Conservation (phyloP, 1,284 basidiomycete species). For the Takashimella koratensis region DNA sequence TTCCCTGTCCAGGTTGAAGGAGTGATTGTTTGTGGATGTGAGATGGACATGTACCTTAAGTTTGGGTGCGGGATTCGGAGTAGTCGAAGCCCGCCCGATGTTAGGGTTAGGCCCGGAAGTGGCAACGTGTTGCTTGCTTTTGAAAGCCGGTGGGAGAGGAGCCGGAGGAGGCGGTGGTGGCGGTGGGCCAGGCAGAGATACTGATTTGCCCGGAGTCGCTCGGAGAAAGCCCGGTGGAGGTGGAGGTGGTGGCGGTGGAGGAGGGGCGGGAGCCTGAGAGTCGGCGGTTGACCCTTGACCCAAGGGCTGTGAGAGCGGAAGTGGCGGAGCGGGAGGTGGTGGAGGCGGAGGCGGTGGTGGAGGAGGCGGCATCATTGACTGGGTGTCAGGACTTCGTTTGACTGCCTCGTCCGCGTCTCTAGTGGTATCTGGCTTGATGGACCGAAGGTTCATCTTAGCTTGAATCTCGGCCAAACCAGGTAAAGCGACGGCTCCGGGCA, state of each 20-base stretch:
- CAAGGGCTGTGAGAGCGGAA: constrained; percentile 4
- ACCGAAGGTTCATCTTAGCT: neutral
- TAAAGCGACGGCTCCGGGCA: neutral
- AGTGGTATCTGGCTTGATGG: too few species aligned
- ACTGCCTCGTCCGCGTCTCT: too few species aligned
- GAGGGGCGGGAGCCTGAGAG: constrained; percentile 9
- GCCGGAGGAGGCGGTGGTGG: constrained; percentile 1
- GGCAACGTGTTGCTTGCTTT: too few species aligned
- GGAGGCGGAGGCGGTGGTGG: neutral
- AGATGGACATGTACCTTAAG: too few species aligned
- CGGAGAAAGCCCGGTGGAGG: constrained; percentile 4
- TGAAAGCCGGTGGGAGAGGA: neutral
- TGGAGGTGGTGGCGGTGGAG: constrained; percentile 7
- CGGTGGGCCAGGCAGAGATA: constrained; percentile 12
- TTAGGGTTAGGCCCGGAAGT: too few species aligned
- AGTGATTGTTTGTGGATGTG: too few species aligned
- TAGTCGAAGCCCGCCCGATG: too few species aligned
- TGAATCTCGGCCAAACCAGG: neutral
- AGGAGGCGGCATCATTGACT: neutral
- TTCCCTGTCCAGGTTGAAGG: too few species aligned
- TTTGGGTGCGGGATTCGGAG: too few species aligned
- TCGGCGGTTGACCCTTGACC: too few species aligned
- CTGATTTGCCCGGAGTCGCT: neutral
- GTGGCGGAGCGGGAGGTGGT: constrained; percentile 4
- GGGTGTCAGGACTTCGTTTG: too few species aligned